phyloP scores from a whole-genome alignment of 345 rosid species.

The Boechera divaricarpa region DNA sequence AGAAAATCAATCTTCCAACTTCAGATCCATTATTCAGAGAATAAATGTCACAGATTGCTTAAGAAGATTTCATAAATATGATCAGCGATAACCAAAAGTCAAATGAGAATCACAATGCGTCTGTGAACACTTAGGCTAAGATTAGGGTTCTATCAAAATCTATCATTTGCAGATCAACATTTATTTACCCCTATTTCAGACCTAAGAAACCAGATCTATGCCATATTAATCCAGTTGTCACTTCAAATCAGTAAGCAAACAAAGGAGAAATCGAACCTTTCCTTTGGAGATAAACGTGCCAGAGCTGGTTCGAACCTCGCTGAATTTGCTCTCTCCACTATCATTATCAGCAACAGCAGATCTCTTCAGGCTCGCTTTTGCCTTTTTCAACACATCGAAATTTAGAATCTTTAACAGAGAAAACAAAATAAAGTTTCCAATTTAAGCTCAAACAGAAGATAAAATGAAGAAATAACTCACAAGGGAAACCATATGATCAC shows the following conservation, averaged over 20 bases:
- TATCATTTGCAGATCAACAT: constrained; percentile 11
- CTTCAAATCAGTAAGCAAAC: neutral
- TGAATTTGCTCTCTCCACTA: constrained; percentile 80
- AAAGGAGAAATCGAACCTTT: constrained; percentile 56
- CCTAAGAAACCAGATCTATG: constrained; percentile 10
- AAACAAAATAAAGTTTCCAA: constrained; percentile 3
- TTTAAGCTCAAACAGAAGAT: constrained; percentile 7
- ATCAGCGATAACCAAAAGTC: no score
- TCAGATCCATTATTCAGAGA: constrained; percentile 5
- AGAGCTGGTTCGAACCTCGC: constrained; percentile 94
- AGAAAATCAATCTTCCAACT: constrained; percentile 11
- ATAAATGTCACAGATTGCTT: constrained; percentile 6
- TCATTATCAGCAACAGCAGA: constrained; percentile 90
- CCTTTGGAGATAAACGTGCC: constrained; percentile 89
- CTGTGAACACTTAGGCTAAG: constrained; percentile 3
- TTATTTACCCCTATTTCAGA: neutral
- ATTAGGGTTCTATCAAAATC: constrained; percentile 13
- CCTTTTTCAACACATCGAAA: constrained; percentile 50
- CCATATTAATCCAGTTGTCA: constrained; percentile 1
- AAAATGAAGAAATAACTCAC: constrained; percentile 51
- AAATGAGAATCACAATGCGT: neutral
- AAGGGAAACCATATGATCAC: constrained; percentile 91
- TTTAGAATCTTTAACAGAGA: constrained; percentile 1
- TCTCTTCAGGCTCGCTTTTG: constrained; percentile 86
- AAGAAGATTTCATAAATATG: no score